A percentile compares a stretch with the other conserved stretches of the same genome.
These are phyloP conservation scores for Licmophora abbreviata DNA, from an alignment of 108 stramenopile species.

Conservation along the genomic window DNA sequence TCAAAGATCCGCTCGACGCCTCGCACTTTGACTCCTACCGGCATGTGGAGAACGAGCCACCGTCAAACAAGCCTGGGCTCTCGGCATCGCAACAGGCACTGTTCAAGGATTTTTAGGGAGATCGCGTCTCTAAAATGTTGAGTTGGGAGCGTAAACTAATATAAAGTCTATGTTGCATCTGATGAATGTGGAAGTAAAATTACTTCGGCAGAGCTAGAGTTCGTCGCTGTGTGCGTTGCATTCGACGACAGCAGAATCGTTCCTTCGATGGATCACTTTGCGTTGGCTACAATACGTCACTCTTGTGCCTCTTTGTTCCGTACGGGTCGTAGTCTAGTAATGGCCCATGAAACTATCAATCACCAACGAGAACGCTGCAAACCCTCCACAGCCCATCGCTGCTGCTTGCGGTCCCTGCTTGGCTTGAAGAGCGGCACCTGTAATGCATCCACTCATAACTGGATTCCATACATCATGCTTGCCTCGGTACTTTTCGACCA, in stretches of 20 bases:
- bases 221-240: too few relatives aligned
- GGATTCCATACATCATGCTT: constrained; percentile 93
- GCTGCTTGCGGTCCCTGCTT: constrained; percentile 86
- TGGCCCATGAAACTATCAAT: constrained; percentile 87
- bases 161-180: too few relatives aligned
- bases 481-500: constrained; percentile 90
- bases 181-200: too few relatives aligned
- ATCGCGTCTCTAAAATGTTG: too few relatives aligned
- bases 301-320: too few relatives aligned
- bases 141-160: too few relatives aligned
- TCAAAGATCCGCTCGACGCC: constrained; percentile 89
- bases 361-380: constrained; percentile 89
- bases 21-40: constrained; percentile 96
- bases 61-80: constrained; percentile 63
- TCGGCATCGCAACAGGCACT: constrained; percentile 61
- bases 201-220: too few relatives aligned
- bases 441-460: constrained; percentile 83
- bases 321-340: too few relatives aligned
- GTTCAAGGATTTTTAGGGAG: constrained; percentile 65
- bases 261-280: too few relatives aligned
- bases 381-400: constrained; percentile 88
- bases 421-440: constrained; percentile 87
- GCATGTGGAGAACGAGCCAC: constrained; percentile 90
- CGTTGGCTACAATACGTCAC: too few relatives aligned
- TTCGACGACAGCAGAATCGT: too few relatives aligned